Evolutionary conservation across 345 rosid species (phyloP), one percentile per base, ranked within the genome.

Genomic region (Limnanthes douglasii): DNA sequence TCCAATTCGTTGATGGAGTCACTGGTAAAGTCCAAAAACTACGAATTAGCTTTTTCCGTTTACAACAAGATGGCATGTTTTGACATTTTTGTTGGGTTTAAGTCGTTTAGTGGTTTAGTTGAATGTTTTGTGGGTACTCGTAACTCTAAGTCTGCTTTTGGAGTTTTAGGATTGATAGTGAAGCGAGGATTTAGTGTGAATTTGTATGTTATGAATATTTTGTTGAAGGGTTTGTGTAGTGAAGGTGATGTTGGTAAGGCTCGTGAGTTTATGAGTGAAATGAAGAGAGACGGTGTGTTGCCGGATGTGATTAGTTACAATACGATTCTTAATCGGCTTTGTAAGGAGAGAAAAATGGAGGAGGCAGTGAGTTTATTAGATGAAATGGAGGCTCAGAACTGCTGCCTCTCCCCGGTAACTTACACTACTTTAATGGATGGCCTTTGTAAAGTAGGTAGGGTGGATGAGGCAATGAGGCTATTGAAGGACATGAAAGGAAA

Each of bases 141-240:
- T 28, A 47, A 49, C 37, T 38, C 50, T 1, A 36, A 47, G n/a
- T 57, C 62, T 15, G 68, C 75, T 1, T 11, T 37, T 3, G 72
- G 82, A 12, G 86, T 67, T 6, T 21, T 75, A 14, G 65, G 70
- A 2, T 51, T 62, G 66, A 58, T 75, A 12, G 10, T 75, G 1
- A 72, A 65, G 66, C 70, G 85, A 11, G 86, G 93, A 11, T 75
- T 66, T 54, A 5, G 6, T 21, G 17, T 55, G 45, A 65, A 45
- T 34, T 49, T 61, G 7, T 72, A 64, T 38, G 41, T 53, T 28
- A 30, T 70, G 18, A 80, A 69, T 45, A 29, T 69, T 22, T 21
- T 75, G 16, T 53, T 80, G 32, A 75, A 70, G 46, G 77, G 79
- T 30, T 65, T 69, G 42, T 62, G 82, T 51, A 54, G 39, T 15